Percentiles rank a stretch among this genome's conserved stretches.
Evolutionary conservation across 148 eudicot genomes (phyloP).

Genomic region (Arctostaphylos glauca): DNA sequence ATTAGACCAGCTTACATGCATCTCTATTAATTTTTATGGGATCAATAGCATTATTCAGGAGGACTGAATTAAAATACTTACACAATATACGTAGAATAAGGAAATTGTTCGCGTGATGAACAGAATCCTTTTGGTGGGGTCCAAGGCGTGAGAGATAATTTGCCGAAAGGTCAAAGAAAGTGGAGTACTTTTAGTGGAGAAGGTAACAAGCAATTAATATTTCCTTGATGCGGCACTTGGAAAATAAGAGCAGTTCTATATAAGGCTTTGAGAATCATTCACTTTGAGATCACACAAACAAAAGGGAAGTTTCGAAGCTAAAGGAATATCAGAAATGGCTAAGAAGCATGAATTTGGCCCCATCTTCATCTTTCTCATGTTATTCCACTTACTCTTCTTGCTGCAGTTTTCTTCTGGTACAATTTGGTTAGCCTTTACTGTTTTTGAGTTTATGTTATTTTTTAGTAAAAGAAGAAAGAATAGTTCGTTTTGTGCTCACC

Average conservation of each 20-base stretch:
- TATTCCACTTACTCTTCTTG: constrained; percentile 28
- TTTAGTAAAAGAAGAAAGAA: no score
- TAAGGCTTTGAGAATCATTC: constrained; percentile 10
- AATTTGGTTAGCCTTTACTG: background rate
- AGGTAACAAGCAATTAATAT: background rate
- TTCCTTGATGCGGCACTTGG: background rate
- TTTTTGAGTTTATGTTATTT: background rate
- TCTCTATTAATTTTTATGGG: no score
- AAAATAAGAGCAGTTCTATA: background rate
- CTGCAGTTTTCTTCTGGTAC: constrained; percentile 35
- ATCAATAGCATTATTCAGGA: no score
- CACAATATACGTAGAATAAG: no score
- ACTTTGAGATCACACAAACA: constrained; percentile 7
- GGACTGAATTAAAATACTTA: no score
- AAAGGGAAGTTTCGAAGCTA: background rate
- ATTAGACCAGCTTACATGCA: no score
- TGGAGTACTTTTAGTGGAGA: constrained; percentile 11
- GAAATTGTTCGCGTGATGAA: no score
- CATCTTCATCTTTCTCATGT: constrained; percentile 22
- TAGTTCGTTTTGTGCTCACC: no score
- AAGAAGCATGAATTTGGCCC: background rate
- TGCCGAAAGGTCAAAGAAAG: constrained; percentile 21
- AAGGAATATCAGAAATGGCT: constrained; percentile 8
- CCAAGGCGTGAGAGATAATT: background rate
- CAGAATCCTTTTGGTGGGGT: background rate